Evolutionary conservation across 169 alveolate species (phyloP), one percentile per base, ranked within the genome.

Genomic region (Fabrea salina): DNA sequence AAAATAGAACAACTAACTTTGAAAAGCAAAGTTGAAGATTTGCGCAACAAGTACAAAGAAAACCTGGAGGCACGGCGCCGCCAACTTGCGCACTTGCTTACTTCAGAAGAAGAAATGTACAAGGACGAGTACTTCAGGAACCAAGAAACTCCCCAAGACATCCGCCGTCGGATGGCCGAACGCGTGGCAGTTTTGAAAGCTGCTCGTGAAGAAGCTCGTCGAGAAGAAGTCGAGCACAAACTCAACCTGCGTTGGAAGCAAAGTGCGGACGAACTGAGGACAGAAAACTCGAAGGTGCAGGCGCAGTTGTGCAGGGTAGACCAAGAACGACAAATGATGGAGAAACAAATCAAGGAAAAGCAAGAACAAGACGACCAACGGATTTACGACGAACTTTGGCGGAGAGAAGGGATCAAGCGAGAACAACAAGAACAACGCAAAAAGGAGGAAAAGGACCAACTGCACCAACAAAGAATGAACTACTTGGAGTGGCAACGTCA

Each of bases 91-190:
- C 54, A 44, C 19, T 51, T 83, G 27, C 72, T 79, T 22, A 56
- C 51, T 6, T 59, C 70, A n/a, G 89, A 83, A 39, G 89, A 78
- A 7, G 50, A 68, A 39, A 35, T 56, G 83, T 83, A 83, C 43
- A 51, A 71, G 51, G 33, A 70, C 57, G 89, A 83, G 35, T 83
- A 79, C 70, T 30, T 79, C 70, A 83, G 66, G 6, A 83, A 68
- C 22, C 83, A 79, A 47, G 89, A 83, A 71, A 83, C 89, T 50
- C 89, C 89, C 27, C 83, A 83, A 71, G 79, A 83, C 27, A 83
- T 83, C 5, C 77, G 89, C 56, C 68, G 59, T 4, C 58, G 80
- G 53, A 83, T 83, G 89, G 89, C 89, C 3, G 51, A 78, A 44
- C 49, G 89, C 25, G 56, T 83, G 11, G 61, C 16, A 16, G 86